A percentile compares a stretch with the other conserved stretches of the same genome.
Conservation (phyloP, 352 stramenopile genomes). For the Phytophthora syringae region DNA sequence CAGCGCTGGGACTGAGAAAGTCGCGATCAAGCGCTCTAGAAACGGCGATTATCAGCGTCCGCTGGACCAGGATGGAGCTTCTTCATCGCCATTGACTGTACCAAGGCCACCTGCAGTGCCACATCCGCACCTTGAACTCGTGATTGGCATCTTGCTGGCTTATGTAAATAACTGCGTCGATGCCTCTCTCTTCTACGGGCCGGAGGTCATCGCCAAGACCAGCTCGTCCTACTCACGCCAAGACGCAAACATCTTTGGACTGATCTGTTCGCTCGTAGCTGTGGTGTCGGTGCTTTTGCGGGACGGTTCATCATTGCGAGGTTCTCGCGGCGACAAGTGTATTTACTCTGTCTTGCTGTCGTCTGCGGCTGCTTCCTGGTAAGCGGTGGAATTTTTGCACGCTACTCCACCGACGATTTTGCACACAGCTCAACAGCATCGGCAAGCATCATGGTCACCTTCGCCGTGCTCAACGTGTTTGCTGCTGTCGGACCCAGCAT, state of each 20-base stretch:
- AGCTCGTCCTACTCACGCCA: slow-evolving; percentile 57
- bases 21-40: slow-evolving; percentile 23
- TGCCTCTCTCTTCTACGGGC: slow-evolving; percentile 88
- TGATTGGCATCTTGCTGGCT: slow-evolving; percentile 78
- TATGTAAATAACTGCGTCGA: slow-evolving; percentile 92
- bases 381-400: slow-evolving; percentile 71
- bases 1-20: not conserved
- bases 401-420: slow-evolving; percentile 73
- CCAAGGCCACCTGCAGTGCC: slow-evolving; percentile 2
- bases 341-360: slow-evolving; percentile 72
- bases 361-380: slow-evolving; percentile 75
- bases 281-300: slow-evolving; percentile 73
- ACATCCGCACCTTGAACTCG: slow-evolving; percentile 63
- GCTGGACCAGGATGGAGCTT: slow-evolving; percentile 18
- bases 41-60: slow-evolving; percentile 29
- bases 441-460: slow-evolving; percentile 64
- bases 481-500: slow-evolving; percentile 77
- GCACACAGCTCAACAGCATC: slow-evolving; percentile 49
- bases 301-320: slow-evolving; percentile 72
- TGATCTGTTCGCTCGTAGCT: slow-evolving; percentile 74
- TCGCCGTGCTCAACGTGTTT: slow-evolving; percentile 79
- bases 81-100: slow-evolving; percentile 11
- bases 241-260: slow-evolving; percentile 80
- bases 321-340: slow-evolving; percentile 71
- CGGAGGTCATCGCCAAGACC: slow-evolving; percentile 81